phyloP scores from a whole-genome alignment of 805 yeast species.

The Lachancea nothofagi region DNA sequence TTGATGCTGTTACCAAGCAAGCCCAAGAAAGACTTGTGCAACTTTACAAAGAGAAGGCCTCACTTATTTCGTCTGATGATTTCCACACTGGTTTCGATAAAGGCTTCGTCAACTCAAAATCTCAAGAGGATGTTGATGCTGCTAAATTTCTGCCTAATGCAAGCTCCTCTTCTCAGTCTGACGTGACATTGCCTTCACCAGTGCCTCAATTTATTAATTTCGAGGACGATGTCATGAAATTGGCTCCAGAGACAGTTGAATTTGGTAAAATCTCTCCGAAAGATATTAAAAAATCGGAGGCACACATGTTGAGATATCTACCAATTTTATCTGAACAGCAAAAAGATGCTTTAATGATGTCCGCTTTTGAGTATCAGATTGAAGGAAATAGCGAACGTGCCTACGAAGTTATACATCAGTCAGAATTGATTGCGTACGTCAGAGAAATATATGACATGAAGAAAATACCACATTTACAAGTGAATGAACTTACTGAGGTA shows the following conservation, averaged over 20 bases:
- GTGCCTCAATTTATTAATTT: slow-evolving; percentile 27
- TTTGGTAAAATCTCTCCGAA: slow-evolving; percentile 54
- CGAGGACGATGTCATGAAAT: slow-evolving; percentile 43
- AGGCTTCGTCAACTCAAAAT: slow-evolving; percentile 65
- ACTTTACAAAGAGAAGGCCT: slow-evolving; percentile 62
- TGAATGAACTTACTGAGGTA: slow-evolving; percentile 36
- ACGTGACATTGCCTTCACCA: slow-evolving; percentile 13
- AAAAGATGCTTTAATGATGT: slow-evolving; percentile 88
- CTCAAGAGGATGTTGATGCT: slow-evolving; percentile 19
- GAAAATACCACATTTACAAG: slow-evolving; percentile 31
- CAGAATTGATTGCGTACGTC: slow-evolving; percentile 72
- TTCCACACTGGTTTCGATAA: slow-evolving; percentile 88
- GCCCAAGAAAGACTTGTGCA: slow-evolving; percentile 62
- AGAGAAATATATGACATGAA: slow-evolving; percentile 37
- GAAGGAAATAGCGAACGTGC: slow-evolving; percentile 51
- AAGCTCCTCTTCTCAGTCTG: slow-evolving; percentile 4
- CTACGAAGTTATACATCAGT: slow-evolving; percentile 67
- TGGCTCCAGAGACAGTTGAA: slow-evolving; percentile 57
- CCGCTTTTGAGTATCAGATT: slow-evolving; percentile 79
- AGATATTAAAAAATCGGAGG: slow-evolving; percentile 46
- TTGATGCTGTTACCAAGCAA: slow-evolving; percentile 57
- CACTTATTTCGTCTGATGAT: slow-evolving; percentile 84
- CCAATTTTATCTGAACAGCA: slow-evolving; percentile 74
- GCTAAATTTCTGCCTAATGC: slow-evolving; percentile 4
- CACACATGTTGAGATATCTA: slow-evolving; percentile 51